Evolutionary conservation across 1,139 yeast genomes (phyloP), one percentile per base, ranked within the genome.

Genomic region (Taphrina betulina): DNA sequence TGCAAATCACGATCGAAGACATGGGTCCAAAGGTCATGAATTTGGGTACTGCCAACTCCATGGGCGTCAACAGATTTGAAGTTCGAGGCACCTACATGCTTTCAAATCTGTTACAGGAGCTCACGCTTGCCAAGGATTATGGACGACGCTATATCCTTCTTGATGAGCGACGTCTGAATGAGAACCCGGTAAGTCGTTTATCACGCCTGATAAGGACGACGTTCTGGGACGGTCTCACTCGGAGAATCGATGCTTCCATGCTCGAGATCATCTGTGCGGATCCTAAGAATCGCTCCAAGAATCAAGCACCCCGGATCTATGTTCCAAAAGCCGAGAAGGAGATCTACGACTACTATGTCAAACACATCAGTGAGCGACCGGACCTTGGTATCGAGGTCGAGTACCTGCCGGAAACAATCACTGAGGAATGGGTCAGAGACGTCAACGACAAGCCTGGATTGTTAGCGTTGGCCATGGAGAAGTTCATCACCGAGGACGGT

Each of bases 1-100:
- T 72, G 68, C 96, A 90, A 69, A 90, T 90, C 65, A 89, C 96
- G 12, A 84, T 89, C 54, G 96, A 89, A 66, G 96, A 89, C 68
- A 78, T 81, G 2, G 96, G 96, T 0, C 96, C 96, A n/a, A 89
- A 89, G 67, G 94, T 85, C 14, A 73, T 88, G 61, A 77, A 81
- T 62, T 74, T 89, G 38, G 95, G 95, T 4, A 87, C 96, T 0
- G 87, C 82, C 46, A 58, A 57, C 22, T 53, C 58, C 16, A 51
- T 43, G 22, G 61, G 61, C 2, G 31, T 52, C 42, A 61, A 45
- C 46, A 59, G 24, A 57, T 77, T 79, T 44, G 87, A 83, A 57
- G 77, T 90, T 54, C 74, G 95, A 61, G 97, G 97, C 12, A 89
- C 96, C 0, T 90, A 90, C 67, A 86, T 86, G 92, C 74, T 90